Conservation (phyloP, 1,284 basidiomycete species). For the Schizopora paradoxa region DNA sequence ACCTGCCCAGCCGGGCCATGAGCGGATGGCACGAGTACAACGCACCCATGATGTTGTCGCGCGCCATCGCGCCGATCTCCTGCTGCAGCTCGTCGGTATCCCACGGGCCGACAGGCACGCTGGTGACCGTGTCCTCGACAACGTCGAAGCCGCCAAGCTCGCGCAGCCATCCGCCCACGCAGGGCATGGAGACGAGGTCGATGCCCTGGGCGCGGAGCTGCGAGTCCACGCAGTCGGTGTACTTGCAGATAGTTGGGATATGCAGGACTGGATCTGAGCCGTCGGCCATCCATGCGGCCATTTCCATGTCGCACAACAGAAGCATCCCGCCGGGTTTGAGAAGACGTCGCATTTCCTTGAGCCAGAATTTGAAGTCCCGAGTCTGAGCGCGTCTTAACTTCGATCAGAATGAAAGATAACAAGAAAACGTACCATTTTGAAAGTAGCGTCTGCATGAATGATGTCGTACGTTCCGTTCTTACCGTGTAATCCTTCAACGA, state of each 20-base stretch:
- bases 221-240: slow-evolving; percentile 1
- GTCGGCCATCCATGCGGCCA: slow-evolving; percentile 13
- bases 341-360: slow-evolving; percentile 11
- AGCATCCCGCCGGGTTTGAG: slow-evolving; percentile 13
- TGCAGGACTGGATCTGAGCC: slow-evolving; percentile 6
- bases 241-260: slow-evolving; percentile 5
- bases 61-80: slow-evolving; percentile 17
- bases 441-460: slow-evolving; percentile 11
- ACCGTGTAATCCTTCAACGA: slow-evolving; percentile 14
- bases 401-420: neutral
- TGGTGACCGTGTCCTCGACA: slow-evolving; percentile 14
- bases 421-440: slow-evolving; percentile 13
- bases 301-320: slow-evolving; percentile 12
- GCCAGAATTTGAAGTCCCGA: slow-evolving; percentile 13
- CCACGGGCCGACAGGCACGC: slow-evolving; percentile 14
- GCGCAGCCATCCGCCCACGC: slow-evolving; percentile 12
- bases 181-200: slow-evolving; percentile 3
- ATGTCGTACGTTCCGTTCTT: slow-evolving; percentile 13
- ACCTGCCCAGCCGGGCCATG: neutral
- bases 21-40: neutral
- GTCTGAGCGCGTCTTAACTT: slow-evolving; percentile 4
- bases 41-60: slow-evolving; percentile 16
- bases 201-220: slow-evolving; percentile 10
- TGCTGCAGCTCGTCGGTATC: slow-evolving; percentile 16
- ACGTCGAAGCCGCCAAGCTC: slow-evolving; percentile 14